phyloP scores from a whole-genome alignment of 2,329 filamentous ascomycete species.

The Ceratocystis cacaofunesta region DNA sequence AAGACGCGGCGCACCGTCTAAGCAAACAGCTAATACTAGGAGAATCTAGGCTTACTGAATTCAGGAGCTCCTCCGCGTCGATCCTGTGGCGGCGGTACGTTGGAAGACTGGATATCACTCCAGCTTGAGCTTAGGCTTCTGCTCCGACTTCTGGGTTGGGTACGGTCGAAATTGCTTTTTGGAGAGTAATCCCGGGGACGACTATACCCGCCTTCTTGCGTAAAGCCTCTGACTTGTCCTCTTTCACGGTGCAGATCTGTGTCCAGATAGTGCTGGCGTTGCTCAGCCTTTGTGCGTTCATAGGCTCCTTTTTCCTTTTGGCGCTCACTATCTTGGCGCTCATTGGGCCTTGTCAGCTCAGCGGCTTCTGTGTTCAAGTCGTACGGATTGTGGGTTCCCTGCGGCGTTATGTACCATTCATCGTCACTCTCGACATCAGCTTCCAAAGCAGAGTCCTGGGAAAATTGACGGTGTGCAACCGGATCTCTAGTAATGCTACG shows the following conservation, averaged over 20 bases:
- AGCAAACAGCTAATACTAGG: neutral
- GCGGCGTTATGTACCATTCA: constrained; percentile 16
- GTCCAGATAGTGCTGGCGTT: constrained; percentile 11
- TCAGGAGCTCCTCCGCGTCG: neutral
- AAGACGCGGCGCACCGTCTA: neutral
- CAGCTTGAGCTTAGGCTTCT: constrained; percentile 19
- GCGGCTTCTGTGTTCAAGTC: constrained; percentile 40
- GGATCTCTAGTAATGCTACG: neutral
- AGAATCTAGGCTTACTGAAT: constrained; percentile 11
- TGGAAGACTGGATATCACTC: neutral
- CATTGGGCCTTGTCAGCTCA: constrained; percentile 31
- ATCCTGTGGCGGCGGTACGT: constrained; percentile 5
- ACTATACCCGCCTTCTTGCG: neutral
- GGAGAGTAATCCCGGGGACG: neutral
- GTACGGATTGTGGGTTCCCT: constrained; percentile 39
- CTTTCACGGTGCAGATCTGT: neutral
- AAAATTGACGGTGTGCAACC: constrained; percentile 19
- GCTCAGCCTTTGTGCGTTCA: constrained; percentile 16
- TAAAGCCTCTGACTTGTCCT: neutral
- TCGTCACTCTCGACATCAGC: constrained; percentile 23
- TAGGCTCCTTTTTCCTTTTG: neutral
- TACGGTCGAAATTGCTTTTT: neutral
- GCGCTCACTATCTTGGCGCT: neutral
- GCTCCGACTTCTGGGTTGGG: constrained; percentile 19
- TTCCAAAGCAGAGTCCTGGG: constrained; percentile 11